Evolutionary conservation across 768 basidiomycete genomes (phyloP), one percentile per base, ranked within the genome.

Genomic region (Saitozyma podzolica): DNA sequence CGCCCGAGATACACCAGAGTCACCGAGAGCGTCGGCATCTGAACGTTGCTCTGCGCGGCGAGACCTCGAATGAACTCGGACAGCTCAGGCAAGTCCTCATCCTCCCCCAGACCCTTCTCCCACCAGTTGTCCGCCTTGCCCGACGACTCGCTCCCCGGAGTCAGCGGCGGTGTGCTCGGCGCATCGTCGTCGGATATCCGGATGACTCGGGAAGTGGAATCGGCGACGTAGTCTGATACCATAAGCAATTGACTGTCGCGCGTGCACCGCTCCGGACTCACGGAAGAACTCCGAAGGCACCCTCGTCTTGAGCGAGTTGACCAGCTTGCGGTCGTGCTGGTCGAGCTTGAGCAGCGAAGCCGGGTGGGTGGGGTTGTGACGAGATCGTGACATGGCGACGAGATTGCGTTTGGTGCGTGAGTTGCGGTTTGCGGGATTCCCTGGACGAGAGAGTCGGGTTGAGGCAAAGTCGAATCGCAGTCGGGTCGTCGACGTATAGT

Each of bases 1-100:
- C 95, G 86, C 66, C 94, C 89, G 66, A 99, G 87, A 82, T 94
- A 97, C 67, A 95, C 83, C 75, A 97, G 84, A 40, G 93, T 96
- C 41, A 90, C 86, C 56, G 96, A 86, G 58, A 99, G 84, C 19
- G 93, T 97, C 37, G 91, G 84, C 7, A 91, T 90, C 78, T 92
- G 91, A 53, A 97, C 92, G 73, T 92, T 90, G 48, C 90, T 90
- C 75, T 84, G 84, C 64, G 86, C 83, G 65, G 92, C 87, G 58
- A 98, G 83, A 73, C 86, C 86, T 58, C 85, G 80, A 77, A 99
- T 94, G 80, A 96, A 99, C 58, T 88, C 84, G 69, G 90, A 86
- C 54, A 99, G 83, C 43, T 87, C 84, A 42, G 91, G 86, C 40
- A 88, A 77, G 56, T 77, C 80, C 40, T 66, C 71, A 47, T 68